These are phyloP conservation scores for Russula ochroleuca DNA, from an alignment of 768 basidiomycete species.

Conservation along the genomic window DNA sequence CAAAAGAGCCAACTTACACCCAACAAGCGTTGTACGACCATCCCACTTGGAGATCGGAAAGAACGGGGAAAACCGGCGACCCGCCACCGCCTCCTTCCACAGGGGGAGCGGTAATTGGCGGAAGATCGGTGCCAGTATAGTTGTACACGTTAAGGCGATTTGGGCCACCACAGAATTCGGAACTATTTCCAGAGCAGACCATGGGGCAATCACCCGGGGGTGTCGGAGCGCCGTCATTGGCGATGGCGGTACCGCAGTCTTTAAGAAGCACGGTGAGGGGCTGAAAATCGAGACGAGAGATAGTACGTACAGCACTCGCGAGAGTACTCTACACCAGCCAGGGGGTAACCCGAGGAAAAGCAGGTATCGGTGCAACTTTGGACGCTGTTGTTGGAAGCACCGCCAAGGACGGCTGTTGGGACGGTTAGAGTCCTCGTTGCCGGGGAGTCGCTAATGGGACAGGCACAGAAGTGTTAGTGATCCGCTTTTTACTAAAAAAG, in stretches of 20 bases:
- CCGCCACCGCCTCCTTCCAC: neutral
- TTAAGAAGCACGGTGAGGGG: neutral
- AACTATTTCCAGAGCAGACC: conserved; percentile 56
- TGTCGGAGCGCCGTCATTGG: conserved; percentile 45
- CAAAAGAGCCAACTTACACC: conserved; percentile 38
- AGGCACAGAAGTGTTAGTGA: conserved; percentile 10
- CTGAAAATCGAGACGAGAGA: neutral
- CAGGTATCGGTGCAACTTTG: conserved; percentile 59
- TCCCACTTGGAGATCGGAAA: conserved; percentile 7
- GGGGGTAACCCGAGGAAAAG: conserved; percentile 47
- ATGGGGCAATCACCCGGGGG: conserved; percentile 58
- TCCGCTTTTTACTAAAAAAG: conserved; percentile 7
- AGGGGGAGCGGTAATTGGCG: conserved; percentile 26
- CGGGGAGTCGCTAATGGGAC: conserved; percentile 35
- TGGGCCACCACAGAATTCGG: conserved; percentile 72
- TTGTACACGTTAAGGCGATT: conserved; percentile 64
- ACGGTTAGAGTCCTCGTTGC: conserved; percentile 36
- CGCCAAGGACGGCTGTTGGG: conserved; percentile 31
- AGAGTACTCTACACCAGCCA: conserved; percentile 41
- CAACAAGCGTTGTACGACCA: conserved; percentile 40
- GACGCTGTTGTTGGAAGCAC: conserved; percentile 46
- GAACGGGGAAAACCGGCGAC: conserved; percentile 23
- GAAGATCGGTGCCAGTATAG: conserved; percentile 57
- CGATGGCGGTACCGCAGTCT: conserved; percentile 51
- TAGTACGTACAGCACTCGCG: conserved; percentile 48